phyloP scores from a whole-genome alignment of 305 asterid genomes.

The Solanum hybrid region DNA sequence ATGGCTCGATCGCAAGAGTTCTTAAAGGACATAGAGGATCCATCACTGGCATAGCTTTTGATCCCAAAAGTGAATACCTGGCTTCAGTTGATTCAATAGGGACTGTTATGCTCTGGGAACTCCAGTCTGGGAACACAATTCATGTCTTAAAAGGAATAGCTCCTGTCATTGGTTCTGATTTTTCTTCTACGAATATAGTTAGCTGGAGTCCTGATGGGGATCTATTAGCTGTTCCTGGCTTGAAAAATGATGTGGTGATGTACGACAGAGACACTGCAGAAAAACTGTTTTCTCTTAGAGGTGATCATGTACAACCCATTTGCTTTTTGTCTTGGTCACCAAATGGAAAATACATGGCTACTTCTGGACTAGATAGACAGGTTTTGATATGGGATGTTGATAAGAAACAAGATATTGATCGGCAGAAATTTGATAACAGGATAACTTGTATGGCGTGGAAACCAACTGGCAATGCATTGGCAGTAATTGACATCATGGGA shows the following conservation, averaged over 20 bases:
- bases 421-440: conserved; percentile 76
- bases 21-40: conserved; percentile 93
- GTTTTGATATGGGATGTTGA: conserved; percentile 89
- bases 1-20: conserved; percentile 86
- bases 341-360: conserved; percentile 93
- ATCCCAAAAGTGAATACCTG: conserved; percentile 84
- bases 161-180: conserved; percentile 57
- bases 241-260: conserved; percentile 87
- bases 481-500: conserved; percentile 78
- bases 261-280: conserved; percentile 98
- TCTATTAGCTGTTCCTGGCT: conserved; percentile 86
- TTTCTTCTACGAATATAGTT: conserved; percentile 48
- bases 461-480: conserved; percentile 89
- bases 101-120: conserved; percentile 87
- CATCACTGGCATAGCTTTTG: conserved; percentile 82
- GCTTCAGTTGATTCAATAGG: conserved; percentile 89
- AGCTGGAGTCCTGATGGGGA: conserved; percentile 98
- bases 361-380: conserved; percentile 83
- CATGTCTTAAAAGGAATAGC: conserved; percentile 76
- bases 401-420: conserved; percentile 80
- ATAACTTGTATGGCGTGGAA: conserved; percentile 89
- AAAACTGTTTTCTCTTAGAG: conserved; percentile 69
- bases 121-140: conserved; percentile 68
- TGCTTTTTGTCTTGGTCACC: conserved; percentile 97
- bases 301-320: conserved; percentile 74